A percentile compares a stretch with the other conserved stretches of the same genome.
phyloP scores from a whole-genome alignment of 306 rosid species.

The Cucumis cinereus region DNA sequence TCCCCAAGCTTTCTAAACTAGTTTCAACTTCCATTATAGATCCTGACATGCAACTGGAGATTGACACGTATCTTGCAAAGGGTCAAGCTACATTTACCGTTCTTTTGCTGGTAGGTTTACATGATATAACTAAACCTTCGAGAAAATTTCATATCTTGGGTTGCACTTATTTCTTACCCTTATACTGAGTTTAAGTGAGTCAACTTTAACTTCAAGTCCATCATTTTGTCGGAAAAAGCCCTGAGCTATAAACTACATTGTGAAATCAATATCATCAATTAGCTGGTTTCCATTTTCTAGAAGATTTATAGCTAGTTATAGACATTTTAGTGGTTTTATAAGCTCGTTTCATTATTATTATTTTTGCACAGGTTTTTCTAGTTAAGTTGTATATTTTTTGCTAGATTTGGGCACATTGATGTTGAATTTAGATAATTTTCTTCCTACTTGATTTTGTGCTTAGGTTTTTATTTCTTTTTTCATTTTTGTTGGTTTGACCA shows the following conservation, averaged over 20 bases:
- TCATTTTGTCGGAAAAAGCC: background rate
- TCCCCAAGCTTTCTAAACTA: slow-evolving; percentile 8
- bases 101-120: slow-evolving; percentile 29
- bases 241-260: background rate
- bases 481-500: background rate
- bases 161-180: background rate
- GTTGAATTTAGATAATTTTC: background rate
- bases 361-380: background rate
- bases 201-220: background rate
- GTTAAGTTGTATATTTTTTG: background rate
- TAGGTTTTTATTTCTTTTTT: background rate
- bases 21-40: slow-evolving; percentile 19
- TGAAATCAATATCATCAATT: background rate
- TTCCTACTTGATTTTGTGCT: background rate
- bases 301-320: background rate
- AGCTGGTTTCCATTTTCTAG: background rate
- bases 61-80: slow-evolving; percentile 24
- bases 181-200: background rate
- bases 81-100: slow-evolving; percentile 36
- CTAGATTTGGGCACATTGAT: background rate
- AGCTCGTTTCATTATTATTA: background rate
- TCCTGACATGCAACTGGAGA: slow-evolving; percentile 43
- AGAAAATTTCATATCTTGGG: background rate
- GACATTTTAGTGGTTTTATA: background rate
- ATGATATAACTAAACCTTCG: background rate